Conservation (phyloP, 805 yeast species). For the Kuraishia hungarica region DNA sequence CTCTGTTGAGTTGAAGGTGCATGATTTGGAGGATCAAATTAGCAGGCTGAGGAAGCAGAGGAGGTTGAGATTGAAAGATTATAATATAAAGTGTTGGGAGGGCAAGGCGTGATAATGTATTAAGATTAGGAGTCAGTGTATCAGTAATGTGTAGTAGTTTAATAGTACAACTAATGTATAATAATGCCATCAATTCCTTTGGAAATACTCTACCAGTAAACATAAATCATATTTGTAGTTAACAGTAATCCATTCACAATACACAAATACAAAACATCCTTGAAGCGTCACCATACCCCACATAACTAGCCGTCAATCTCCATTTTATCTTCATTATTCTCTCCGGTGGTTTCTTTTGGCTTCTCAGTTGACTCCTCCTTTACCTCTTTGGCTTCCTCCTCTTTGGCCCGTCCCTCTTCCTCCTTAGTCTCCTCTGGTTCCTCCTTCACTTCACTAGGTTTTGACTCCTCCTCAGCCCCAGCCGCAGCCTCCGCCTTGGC, state of each 20-base stretch:
- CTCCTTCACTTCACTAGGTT: too few relatives aligned
- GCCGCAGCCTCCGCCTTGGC: too few relatives aligned
- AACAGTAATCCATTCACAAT: not conserved
- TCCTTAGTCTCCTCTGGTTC: not conserved
- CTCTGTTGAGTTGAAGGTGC: conserved; percentile 26
- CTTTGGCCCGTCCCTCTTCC: too few relatives aligned
- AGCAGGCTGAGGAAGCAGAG: conserved; percentile 16
- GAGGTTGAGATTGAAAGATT: conserved; percentile 23
- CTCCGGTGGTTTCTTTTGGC: too few relatives aligned
- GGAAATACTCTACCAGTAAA: too few relatives aligned
- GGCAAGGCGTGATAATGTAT: too few relatives aligned
- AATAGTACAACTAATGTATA: too few relatives aligned
- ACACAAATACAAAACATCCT: not conserved
- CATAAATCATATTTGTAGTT: too few relatives aligned
- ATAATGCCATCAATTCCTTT: too few relatives aligned
- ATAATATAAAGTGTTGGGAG: conserved; percentile 29
- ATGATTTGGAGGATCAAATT: conserved; percentile 14
- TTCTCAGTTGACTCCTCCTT: not conserved
- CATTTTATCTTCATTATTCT: not conserved
- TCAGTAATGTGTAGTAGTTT: not conserved
- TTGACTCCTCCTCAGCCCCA: conserved; percentile 6
- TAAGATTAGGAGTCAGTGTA: conserved; percentile 1
- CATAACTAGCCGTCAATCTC: not conserved
- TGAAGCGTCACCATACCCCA: not conserved
- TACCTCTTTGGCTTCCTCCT: not conserved